Conservation (phyloP, 495 filamentous ascomycete genomes). For the Aspergillus ellipticus region DNA sequence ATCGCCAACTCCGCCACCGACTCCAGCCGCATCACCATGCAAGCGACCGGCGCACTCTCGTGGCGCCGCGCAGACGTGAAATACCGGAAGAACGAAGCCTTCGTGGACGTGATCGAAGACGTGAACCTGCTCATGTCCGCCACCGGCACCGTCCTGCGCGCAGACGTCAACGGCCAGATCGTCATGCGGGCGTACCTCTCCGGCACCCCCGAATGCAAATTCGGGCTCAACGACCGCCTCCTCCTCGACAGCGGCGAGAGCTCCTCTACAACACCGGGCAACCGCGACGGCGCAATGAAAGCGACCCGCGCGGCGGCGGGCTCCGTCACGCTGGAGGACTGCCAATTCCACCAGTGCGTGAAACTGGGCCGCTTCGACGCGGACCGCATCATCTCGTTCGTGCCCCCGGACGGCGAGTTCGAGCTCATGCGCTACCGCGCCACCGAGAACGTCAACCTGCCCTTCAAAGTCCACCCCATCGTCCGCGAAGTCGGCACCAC, state of each 20-base stretch:
- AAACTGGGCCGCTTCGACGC: conserved; percentile 96
- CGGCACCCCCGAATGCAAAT: conserved; percentile 98
- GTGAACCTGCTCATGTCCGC: conserved; percentile 99
- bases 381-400: conserved; percentile 95
- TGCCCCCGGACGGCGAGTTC: conserved; percentile 97
- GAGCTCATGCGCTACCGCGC: conserved; percentile 99
- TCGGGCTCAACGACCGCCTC: conserved; percentile 94
- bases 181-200: conserved; percentile 98
- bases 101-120: conserved; percentile 99
- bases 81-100: conserved; percentile 99
- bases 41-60: conserved; percentile 94
- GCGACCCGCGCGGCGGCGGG: conserved; percentile 93
- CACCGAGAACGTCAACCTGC: conserved; percentile 98
- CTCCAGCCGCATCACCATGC: conserved; percentile 96
- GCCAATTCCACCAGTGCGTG: conserved; percentile 99
- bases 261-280: conserved; percentile 56
- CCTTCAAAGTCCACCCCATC: conserved; percentile 98
- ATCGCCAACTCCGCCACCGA: conserved; percentile 66
- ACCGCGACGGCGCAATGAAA: conserved; percentile 52
- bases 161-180: conserved; percentile 96
- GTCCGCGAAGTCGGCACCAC: conserved; percentile 96
- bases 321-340: conserved; percentile 94
- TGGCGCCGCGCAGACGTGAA: conserved; percentile 97
- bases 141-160: conserved; percentile 88
- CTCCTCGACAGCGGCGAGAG: conserved; percentile 58